Evolutionary conservation across 2,329 filamentous ascomycete genomes (phyloP), one percentile per base, ranked within the genome.

Genomic region (Fusarium coicis): DNA sequence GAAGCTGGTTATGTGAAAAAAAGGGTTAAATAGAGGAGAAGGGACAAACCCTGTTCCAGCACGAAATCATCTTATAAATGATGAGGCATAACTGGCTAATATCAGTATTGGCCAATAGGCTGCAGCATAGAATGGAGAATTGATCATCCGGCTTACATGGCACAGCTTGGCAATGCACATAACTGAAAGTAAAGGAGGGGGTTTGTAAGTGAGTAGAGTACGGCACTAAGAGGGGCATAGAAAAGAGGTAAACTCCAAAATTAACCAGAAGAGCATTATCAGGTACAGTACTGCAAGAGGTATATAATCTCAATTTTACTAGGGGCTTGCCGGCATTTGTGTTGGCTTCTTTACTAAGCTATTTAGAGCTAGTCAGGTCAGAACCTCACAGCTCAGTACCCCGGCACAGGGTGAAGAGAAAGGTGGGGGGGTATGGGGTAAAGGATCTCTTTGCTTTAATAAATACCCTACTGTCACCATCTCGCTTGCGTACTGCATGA

Each of bases 1-100:
- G 4, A 4, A 14, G 3, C n/a, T 39, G 21, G 10, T 0, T 0
- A 19, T 10, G 18, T 0, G 5, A 4, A 7, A 6, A 4, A n/a
- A n/a, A n/a, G n/a, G n/a, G n/a, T n/a, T n/a, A 8, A 10, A 39
- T 10, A 3, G 11, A 6, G 19, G 14, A 19, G 10, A 7, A 10
- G n/a, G 3, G 10, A 9, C 15, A 23, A 5, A 28, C 28, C 34
- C 3, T 49, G 26, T 10, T 2, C 9, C 10, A 5, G 18, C 15
- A 32, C 10, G 7, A 8, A 23, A 40, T 34, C 49, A 52, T 50
- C 43, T 12, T 66, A 28, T 66, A 66, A 49, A 37, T 49, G 10
- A 50, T 15, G 30, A 50, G 37, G 21, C 37, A 16, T 39, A 34
- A 39, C 18, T 66, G 37, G 32, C 39, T 8, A 37, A 18, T 3